Evolutionary conservation across 768 basidiomycete species (phyloP), one percentile per base, ranked within the genome.

Genomic region (Tulasnella sp.): DNA sequence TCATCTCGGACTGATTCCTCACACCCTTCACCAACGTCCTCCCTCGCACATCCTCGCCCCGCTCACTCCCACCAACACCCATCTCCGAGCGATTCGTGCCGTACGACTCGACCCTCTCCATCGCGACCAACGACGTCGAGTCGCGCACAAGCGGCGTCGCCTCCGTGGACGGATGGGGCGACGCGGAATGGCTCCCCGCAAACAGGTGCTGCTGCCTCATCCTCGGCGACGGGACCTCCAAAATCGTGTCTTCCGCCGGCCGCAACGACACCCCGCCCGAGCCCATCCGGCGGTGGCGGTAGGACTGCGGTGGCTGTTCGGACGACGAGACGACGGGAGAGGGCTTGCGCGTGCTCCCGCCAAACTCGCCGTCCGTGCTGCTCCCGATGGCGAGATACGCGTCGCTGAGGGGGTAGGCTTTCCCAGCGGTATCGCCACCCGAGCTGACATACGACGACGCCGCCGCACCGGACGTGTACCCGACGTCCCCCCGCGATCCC

Each of bases 301-400:
- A 19, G 17, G 7, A 17, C 41, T 19, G 41, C 6, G 41, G 27
- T 23, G 37, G 52, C 6, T 32, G 46, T 32, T 48, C 46, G 19
- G 46, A 37, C 42, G 34, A 19, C 17, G 34, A 29, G 29, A 36
- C 29, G 7, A 31, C 52, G 23, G 52, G 52, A 23, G 52, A 54
- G 42, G 52, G 52, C 42, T 29, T 35, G 15, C 52, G 52, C 23
- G 52, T 54, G 11, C 52, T 54, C 21, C n/a, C 52, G 32, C 37
- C 52, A 11, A 27, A 9, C 36, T 54, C 52, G 17, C 52, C 52
- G 32, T 54, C 52, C n/a, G 52, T 54, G 36, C 52, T 54, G 39
- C 39, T 54, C n/a, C 52, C 52, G 19, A 40, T 27, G 8, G 36
- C 37, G 34, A 40, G 15, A 40, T 27, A 40, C n/a, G 36, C 35